phyloP scores from a whole-genome alignment of 192 early-diverging fungal genomes.

The Podila clonocystis region DNA sequence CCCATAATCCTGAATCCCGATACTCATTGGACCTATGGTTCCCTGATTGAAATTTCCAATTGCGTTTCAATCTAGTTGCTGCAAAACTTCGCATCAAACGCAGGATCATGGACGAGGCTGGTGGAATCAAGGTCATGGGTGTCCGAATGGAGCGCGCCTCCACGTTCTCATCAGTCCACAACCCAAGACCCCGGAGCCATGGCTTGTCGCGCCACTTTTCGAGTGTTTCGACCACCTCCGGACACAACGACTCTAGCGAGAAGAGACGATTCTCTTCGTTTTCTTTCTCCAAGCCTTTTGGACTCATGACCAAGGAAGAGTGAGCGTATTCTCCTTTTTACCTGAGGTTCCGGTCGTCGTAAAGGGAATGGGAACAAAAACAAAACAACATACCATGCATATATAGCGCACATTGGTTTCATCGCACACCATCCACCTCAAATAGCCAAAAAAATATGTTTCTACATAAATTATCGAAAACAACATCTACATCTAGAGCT shows the following conservation, averaged over 20 bases:
- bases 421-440: background rate
- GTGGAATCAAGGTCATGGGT: constrained; percentile 32
- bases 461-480: background rate
- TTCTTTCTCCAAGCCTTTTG: constrained; percentile 4
- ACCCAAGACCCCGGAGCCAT: constrained; percentile 2
- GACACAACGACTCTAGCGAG: background rate
- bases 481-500: constrained; percentile 12
- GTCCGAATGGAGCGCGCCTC: constrained; percentile 25
- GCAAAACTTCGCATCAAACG: constrained; percentile 16
- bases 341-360: background rate
- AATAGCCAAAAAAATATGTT: background rate
- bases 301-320: background rate
- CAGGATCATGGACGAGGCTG: constrained; percentile 28
- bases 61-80: constrained; percentile 4
- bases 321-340: background rate
- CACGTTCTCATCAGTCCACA: constrained; percentile 23
- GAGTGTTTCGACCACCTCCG: background rate
- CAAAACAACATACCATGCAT: too few species aligned
- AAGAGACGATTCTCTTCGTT: constrained; percentile 11
- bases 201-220: background rate
- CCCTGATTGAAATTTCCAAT: background rate
- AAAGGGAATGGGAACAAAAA: too few species aligned
- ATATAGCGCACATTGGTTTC: too few species aligned
- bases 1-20: background rate
- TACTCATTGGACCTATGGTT: background rate